These are phyloP conservation scores for Coniochaeta sp. DNA, from an alignment of 2,329 filamentous ascomycete genomes.

Conservation along the genomic window DNA sequence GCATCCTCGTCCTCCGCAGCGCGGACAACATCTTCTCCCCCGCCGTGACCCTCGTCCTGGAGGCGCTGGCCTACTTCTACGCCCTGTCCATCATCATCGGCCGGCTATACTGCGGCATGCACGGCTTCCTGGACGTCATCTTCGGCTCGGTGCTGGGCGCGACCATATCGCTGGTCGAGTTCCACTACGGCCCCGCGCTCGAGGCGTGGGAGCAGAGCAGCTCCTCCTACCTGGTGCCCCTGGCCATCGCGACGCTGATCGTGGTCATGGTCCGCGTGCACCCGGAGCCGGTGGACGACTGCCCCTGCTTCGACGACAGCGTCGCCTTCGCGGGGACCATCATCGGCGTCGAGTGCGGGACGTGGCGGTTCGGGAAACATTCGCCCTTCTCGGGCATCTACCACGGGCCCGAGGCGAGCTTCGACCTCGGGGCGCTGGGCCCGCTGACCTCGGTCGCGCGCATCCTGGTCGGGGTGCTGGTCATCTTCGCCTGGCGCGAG, in stretches of 20 bases:
- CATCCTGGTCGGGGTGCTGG: slow-evolving; percentile 69
- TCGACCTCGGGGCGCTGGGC: slow-evolving; percentile 60
- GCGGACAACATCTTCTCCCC: slow-evolving; percentile 55
- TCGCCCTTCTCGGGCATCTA: slow-evolving; percentile 38
- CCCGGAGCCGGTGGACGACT: slow-evolving; percentile 93
- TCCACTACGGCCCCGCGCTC: slow-evolving; percentile 52
- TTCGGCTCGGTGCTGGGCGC: slow-evolving; percentile 73
- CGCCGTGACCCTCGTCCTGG: slow-evolving; percentile 53
- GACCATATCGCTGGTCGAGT: slow-evolving; percentile 50
- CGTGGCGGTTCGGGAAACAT: slow-evolving; percentile 66
- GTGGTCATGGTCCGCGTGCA: slow-evolving; percentile 78
- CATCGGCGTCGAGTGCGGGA: slow-evolving; percentile 74
- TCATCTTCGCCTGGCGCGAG: slow-evolving; percentile 86
- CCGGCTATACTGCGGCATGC: slow-evolving; percentile 95
- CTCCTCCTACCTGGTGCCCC: slow-evolving; percentile 50
- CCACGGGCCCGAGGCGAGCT: slow-evolving; percentile 44
- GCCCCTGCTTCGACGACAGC: slow-evolving; percentile 93
- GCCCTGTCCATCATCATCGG: slow-evolving; percentile 84
- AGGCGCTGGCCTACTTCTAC: slow-evolving; percentile 72
- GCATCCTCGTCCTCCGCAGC: slow-evolving; percentile 60
- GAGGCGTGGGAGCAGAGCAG: slow-evolving; percentile 64
- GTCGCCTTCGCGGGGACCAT: slow-evolving; percentile 88
- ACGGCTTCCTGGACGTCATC: slow-evolving; percentile 88
- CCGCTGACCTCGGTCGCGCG: slow-evolving; percentile 56
- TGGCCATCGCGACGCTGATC: slow-evolving; percentile 57